Percentiles rank a stretch among this genome's conserved stretches.
phyloP scores from a whole-genome alignment of 2,329 filamentous ascomycete genomes.

The Alternaria sp. region DNA sequence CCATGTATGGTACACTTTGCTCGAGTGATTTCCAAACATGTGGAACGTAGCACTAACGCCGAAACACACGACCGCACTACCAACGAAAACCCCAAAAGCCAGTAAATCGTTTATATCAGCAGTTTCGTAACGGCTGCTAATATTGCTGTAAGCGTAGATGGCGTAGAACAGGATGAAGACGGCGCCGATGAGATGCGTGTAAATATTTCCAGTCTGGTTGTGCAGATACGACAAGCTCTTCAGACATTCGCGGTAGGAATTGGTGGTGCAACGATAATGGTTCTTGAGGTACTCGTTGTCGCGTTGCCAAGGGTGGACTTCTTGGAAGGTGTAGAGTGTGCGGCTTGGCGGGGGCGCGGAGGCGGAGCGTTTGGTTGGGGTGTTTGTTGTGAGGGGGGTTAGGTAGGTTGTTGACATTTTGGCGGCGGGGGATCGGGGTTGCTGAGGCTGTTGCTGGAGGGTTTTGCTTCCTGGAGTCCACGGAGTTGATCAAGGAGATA shows the following conservation, averaged over 20 bases:
- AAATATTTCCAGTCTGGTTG: constrained; percentile 8
- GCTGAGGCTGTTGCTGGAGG: not conserved
- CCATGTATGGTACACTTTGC: constrained; percentile 6
- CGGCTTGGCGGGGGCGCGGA: constrained; percentile 7
- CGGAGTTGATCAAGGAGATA: not conserved
- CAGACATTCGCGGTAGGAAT: constrained; percentile 6
- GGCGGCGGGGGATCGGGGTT: not conserved
- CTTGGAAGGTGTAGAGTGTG: constrained; percentile 18
- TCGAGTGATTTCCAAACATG: constrained; percentile 3
- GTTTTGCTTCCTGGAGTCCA: not conserved
- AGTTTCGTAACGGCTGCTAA: not conserved
- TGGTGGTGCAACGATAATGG: constrained; percentile 1
- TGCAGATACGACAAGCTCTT: constrained; percentile 6
- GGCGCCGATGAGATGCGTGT: constrained; percentile 5
- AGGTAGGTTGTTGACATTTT: not conserved
- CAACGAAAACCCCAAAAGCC: constrained; percentile 6
- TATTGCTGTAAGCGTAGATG: not conserved
- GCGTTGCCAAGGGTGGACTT: constrained; percentile 11
- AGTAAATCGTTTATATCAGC: constrained; percentile 3
- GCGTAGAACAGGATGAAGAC: not conserved
- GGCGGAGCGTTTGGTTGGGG: not conserved
- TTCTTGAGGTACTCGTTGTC: constrained; percentile 8
- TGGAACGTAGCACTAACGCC: constrained; percentile 10
- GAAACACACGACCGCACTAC: constrained; percentile 1
- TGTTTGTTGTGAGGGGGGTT: not conserved